Conservation (phyloP, 2,329 filamentous ascomycete genomes). For the Pseudogymnoascus sp. region DNA sequence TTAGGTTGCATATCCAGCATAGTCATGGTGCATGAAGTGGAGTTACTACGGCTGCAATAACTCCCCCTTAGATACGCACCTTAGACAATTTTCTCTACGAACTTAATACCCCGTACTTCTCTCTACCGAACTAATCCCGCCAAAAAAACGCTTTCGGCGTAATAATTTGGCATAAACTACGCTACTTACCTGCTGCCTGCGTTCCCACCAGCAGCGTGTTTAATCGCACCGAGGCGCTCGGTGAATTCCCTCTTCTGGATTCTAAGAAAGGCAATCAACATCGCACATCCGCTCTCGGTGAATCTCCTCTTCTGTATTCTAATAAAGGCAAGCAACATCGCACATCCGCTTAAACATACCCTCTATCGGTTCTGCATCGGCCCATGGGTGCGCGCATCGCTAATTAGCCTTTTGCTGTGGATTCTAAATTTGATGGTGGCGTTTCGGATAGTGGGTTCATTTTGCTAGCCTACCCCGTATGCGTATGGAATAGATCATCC, state of each 20-base stretch:
- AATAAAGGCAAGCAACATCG: not conserved
- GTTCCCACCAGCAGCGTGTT: not conserved
- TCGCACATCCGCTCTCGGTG: no score
- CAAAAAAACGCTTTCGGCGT: not conserved
- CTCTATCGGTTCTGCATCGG: not conserved
- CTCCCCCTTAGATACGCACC: not conserved
- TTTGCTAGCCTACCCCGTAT: not conserved
- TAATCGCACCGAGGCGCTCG: not conserved
- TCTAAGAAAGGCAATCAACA: no score
- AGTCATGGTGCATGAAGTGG: not conserved
- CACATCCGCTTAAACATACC: not conserved
- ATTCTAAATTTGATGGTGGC: not conserved
- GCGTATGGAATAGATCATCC: not conserved
- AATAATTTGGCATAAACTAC: not conserved
- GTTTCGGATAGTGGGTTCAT: not conserved
- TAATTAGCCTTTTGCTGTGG: not conserved
- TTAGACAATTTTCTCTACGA: not conserved
- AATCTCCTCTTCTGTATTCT: not conserved
- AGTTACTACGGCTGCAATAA: not conserved
- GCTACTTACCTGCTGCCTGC: not conserved
- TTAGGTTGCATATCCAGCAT: not conserved
- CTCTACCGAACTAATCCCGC: not conserved
- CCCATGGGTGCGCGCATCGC: not conserved
- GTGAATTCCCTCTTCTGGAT: not conserved
- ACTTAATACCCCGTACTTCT: not conserved